Evolutionary conservation across 345 rosid species (phyloP).

Genomic region (Cardamine chenopodiifolia): DNA sequence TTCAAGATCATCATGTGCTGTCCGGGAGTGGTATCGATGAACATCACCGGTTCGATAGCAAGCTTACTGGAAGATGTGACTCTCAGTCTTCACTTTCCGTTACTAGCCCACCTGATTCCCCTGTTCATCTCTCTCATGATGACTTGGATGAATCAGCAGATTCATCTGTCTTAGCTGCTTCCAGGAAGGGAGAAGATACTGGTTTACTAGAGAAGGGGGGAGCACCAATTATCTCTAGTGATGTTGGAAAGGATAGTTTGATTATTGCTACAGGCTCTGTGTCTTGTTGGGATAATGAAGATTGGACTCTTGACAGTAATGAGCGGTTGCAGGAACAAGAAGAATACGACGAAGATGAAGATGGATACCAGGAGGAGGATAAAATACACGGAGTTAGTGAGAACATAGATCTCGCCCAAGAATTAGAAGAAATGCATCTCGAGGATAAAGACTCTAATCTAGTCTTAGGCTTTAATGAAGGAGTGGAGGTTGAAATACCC

Average conservation of each 20-base stretch:
- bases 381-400: slow-evolving; percentile 75
- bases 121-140: slow-evolving; percentile 88
- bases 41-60: slow-evolving; percentile 51
- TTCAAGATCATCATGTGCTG: slow-evolving; percentile 51
- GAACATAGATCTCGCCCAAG: slow-evolving; percentile 55
- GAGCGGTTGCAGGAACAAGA: slow-evolving; percentile 81
- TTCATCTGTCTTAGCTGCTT: slow-evolving; percentile 51
- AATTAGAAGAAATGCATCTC: slow-evolving; percentile 63
- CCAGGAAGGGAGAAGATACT: slow-evolving; percentile 54
- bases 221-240: slow-evolving; percentile 49
- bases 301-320: slow-evolving; percentile 73
- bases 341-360: slow-evolving; percentile 94
- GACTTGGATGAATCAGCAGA: slow-evolving; percentile 88
- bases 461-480: slow-evolving; percentile 88
- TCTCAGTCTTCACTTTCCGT: slow-evolving; percentile 96
- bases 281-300: slow-evolving; percentile 81
- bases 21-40: slow-evolving; percentile 46
- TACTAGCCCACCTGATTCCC: slow-evolving; percentile 93
- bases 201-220: slow-evolving; percentile 44
- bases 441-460: slow-evolving; percentile 65
- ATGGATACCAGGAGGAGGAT: slow-evolving; percentile 83
- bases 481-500: slow-evolving; percentile 81
- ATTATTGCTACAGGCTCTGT: slow-evolving; percentile 52
- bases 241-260: slow-evolving; percentile 54
- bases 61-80: slow-evolving; percentile 62